Percentiles rank a stretch among this genome's conserved stretches.
phyloP scores from a whole-genome alignment of 176 grass and related monocot species.

The Bolboschoenus planiculmis region DNA sequence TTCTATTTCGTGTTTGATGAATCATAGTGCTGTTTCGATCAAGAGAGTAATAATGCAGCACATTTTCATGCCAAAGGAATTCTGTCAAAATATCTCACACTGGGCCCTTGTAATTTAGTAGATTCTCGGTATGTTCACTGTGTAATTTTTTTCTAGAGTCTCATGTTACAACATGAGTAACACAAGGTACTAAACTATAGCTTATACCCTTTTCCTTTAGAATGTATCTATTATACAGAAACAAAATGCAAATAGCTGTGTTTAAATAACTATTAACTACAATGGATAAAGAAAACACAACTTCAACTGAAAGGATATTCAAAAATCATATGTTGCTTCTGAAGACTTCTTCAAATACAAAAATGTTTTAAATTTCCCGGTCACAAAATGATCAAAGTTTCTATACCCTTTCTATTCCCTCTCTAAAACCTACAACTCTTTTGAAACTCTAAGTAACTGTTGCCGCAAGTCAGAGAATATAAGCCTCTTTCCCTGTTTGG shows the following conservation, averaged over 20 bases:
- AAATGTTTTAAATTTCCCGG: slow-evolving; percentile 6
- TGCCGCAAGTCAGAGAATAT: not conserved
- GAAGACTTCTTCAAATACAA: not conserved
- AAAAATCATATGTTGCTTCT: slow-evolving; percentile 15
- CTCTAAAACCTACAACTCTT: slow-evolving; percentile 5
- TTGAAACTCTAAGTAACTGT: not conserved
- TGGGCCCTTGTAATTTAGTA: not conserved
- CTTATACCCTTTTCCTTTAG: not conserved
- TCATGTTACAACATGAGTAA: not conserved
- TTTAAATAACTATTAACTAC: not conserved
- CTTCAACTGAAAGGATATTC: not conserved
- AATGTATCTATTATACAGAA: not conserved
- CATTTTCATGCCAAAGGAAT: not conserved
- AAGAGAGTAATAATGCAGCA: not conserved
- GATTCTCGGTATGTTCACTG: too few species aligned
- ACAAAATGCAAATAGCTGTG: not conserved
- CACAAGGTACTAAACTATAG: too few species aligned
- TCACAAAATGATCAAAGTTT: slow-evolving; percentile 15
- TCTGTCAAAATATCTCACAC: too few species aligned
- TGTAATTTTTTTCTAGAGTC: too few species aligned
- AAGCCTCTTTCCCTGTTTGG: not conserved
- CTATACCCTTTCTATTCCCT: slow-evolving; percentile 20
- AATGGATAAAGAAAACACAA: not conserved
- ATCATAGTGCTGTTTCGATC: not conserved
- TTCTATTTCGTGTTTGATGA: not conserved